These are phyloP conservation scores for Diaporthe helianthi DNA, from an alignment of 2,329 filamentous ascomycete species.

Conservation along the genomic window DNA sequence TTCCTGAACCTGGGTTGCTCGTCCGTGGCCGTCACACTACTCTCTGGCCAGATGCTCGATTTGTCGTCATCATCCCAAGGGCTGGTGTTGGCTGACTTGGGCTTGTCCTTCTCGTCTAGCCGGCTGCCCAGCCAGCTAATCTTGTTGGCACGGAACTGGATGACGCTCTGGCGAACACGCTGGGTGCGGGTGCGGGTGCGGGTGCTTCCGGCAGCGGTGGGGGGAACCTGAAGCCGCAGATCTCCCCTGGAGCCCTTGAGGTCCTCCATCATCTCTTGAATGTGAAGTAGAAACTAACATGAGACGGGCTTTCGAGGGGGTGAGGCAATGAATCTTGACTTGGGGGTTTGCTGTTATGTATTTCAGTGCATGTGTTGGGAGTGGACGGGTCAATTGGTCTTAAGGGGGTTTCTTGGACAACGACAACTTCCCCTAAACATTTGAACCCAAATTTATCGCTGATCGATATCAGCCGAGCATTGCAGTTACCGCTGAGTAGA, in stretches of 20 bases:
- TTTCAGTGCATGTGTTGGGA: too few relatives aligned
- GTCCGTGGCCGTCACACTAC: not conserved
- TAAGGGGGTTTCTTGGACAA: not conserved
- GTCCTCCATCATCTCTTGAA: conserved; percentile 15
- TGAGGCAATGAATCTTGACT: not conserved
- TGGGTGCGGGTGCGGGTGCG: not conserved
- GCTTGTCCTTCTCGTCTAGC: conserved; percentile 7
- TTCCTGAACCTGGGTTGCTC: conserved; percentile 22
- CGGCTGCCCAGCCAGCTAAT: conserved; percentile 22
- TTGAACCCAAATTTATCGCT: conserved; percentile 2
- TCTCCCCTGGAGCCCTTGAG: not conserved
- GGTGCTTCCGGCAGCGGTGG: not conserved
- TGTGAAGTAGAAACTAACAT: not conserved
- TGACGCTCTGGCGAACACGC: conserved; percentile 6
- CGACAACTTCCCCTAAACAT: not conserved
- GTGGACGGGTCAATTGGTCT: not conserved
- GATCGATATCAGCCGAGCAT: conserved; percentile 18
- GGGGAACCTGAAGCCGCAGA: not conserved
- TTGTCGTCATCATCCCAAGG: conserved; percentile 23
- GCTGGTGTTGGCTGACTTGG: not conserved
- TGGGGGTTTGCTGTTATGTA: not conserved
- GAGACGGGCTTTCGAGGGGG: not conserved
- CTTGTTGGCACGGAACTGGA: conserved; percentile 21
- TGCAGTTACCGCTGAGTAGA: too few relatives aligned
- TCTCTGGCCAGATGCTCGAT: not conserved